Conservation (phyloP, 2,329 filamentous ascomycete genomes). For the Pseudopyrenochaeta lycopersici region DNA sequence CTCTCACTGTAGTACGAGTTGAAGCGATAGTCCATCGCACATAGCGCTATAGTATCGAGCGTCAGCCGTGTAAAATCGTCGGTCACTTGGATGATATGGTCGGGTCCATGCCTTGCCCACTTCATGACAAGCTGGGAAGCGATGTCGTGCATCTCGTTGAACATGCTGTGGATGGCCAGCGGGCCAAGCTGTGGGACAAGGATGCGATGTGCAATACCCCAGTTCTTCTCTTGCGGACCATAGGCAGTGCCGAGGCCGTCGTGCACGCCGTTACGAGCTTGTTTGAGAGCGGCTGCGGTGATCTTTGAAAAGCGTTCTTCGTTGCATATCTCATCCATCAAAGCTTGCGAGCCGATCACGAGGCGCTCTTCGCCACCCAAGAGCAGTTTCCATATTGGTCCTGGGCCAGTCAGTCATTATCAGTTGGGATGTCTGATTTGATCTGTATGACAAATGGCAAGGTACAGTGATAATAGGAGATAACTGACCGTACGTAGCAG, state of each 20-base stretch:
- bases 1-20: constrained; percentile 50
- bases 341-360: constrained; percentile 40
- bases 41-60: constrained; percentile 50
- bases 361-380: constrained; percentile 37
- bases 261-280: constrained; percentile 48
- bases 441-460: too few species aligned
- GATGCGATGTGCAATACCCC: constrained; percentile 69
- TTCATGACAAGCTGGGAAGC: constrained; percentile 72
- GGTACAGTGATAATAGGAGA: too few species aligned
- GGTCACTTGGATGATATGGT: constrained; percentile 44
- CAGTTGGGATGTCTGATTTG: neutral
- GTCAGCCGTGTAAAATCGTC: constrained; percentile 52
- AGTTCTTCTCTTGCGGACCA: constrained; percentile 50
- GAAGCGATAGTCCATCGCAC: constrained; percentile 54
- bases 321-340: constrained; percentile 53
- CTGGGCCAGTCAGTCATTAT: constrained; percentile 24
- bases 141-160: constrained; percentile 66
- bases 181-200: constrained; percentile 76
- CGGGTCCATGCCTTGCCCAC: constrained; percentile 65
- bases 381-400: constrained; percentile 45
- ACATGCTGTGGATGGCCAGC: constrained; percentile 73
- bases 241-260: constrained; percentile 54
- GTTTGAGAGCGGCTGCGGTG: constrained; percentile 35
- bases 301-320: constrained; percentile 48
- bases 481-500: constrained; percentile 70